Evolutionary conservation across 2,329 filamentous ascomycete species (phyloP), one percentile per base, ranked within the genome.

Genomic region (Colletotrichum brevisporum): DNA sequence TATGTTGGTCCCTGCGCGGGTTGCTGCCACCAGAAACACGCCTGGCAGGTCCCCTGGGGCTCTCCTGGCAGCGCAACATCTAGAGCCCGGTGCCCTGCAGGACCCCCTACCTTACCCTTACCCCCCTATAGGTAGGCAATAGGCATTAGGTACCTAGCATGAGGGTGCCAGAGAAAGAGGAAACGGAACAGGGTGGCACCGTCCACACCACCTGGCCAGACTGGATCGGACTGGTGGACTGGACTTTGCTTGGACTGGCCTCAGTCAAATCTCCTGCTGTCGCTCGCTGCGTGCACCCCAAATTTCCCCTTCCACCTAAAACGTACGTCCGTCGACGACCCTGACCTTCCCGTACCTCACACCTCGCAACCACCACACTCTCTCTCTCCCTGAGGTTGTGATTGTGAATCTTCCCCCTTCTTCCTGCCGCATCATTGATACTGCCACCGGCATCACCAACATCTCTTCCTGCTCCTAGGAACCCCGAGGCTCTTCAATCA

Each of bases 241-340:
- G 31, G 6, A 36, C 31, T 10, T 24, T 24, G 21, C 21, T 24
- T 24, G 31, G 31, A 36, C 31, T 10, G 31, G 9, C 41, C 41
- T 43, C 64, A 67, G 55, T 47, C 47, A 70, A 68, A 70, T 67
- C 67, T 69, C 67, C 31, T 67, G 43, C 52, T 41, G 50, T 48
- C 51, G 56, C 63, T 69, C 45, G 67, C 41, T n/a, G 41, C 41
- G 41, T n/a, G 41, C 57, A 69, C 64, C 64, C 70, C 59, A 72
- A 72, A 70, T 70, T 71, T 72, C 70, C 70, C 69, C 68, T 71
- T 71, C 62, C 69, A 67, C 69, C 68, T 59, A 68, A 68, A 63
- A 59, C 68, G 47, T 50, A 50, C 47, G 18, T 50, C 18, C 47
- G 13, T 50, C 47, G 47, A 50, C n/a, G 18, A 50, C 47, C 55